These are phyloP conservation scores for Rubroboletus satanas DNA, from an alignment of 768 basidiomycete species.

Conservation along the genomic window DNA sequence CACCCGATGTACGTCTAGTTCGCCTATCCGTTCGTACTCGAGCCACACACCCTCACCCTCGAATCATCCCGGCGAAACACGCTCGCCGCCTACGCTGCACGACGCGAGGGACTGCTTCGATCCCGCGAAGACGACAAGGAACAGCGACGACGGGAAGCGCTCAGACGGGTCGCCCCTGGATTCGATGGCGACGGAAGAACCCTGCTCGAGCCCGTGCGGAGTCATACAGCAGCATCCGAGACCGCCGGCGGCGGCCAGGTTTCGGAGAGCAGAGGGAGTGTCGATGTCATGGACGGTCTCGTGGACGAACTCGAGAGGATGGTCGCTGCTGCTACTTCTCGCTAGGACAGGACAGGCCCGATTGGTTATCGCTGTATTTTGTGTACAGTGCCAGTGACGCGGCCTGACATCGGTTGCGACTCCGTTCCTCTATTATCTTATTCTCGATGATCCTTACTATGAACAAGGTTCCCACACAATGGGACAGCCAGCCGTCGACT, in stretches of 20 bases:
- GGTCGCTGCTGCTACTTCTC: slow-evolving; percentile 27
- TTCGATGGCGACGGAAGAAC: slow-evolving; percentile 63
- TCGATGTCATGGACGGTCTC: slow-evolving; percentile 75
- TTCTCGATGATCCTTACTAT: background rate
- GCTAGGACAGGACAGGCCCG: background rate
- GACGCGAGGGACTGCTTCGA: slow-evolving; percentile 67
- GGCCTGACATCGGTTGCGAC: too few relatives aligned
- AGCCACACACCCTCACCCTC: slow-evolving; percentile 74
- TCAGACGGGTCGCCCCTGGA: slow-evolving; percentile 78
- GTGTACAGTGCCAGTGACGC: background rate
- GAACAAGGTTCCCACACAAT: background rate
- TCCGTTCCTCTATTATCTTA: background rate
- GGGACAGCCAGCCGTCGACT: too few relatives aligned
- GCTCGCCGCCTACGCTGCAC: slow-evolving; percentile 58
- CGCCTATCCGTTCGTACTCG: slow-evolving; percentile 93
- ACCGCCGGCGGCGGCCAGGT: background rate
- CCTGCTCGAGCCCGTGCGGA: slow-evolving; percentile 39
- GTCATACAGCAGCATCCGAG: background rate
- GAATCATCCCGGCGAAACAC: slow-evolving; percentile 70
- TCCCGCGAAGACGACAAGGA: slow-evolving; percentile 78
- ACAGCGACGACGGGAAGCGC: slow-evolving; percentile 54
- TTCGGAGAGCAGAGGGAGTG: slow-evolving; percentile 14
- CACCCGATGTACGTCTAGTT: slow-evolving; percentile 43
- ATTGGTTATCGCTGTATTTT: background rate
- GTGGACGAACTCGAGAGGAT: slow-evolving; percentile 78